phyloP scores from a whole-genome alignment of 805 yeast species.

The Saturnispora hagleri region DNA sequence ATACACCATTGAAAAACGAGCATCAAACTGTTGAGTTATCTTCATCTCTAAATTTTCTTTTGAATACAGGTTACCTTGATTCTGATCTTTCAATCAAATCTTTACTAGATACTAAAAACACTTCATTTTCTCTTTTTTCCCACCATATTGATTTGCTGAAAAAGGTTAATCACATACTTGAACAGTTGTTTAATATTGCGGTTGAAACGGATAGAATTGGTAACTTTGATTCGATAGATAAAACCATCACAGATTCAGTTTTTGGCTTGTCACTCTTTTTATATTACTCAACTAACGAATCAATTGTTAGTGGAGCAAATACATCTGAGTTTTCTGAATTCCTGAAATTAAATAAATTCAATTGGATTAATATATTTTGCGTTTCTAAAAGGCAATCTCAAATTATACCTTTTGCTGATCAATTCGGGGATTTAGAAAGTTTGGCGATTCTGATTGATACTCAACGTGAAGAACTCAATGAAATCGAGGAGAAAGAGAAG shows the following conservation, averaged over 20 bases:
- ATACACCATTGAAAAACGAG: slow-evolving; percentile 3
- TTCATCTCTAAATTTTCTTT: slow-evolving; percentile 4
- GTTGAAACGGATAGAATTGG: not conserved
- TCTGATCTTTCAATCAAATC: slow-evolving; percentile 8
- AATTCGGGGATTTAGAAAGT: slow-evolving; percentile 55
- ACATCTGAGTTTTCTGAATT: slow-evolving; percentile 10
- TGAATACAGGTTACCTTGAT: slow-evolving; percentile 8
- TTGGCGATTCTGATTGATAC: slow-evolving; percentile 47
- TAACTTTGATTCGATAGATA: not conserved
- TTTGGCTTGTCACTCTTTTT: slow-evolving; percentile 18
- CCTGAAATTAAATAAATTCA: slow-evolving; percentile 14
- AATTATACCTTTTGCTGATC: slow-evolving; percentile 56
- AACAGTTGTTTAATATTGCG: slow-evolving; percentile 3
- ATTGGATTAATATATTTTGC: slow-evolving; percentile 56
- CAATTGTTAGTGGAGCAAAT: not conserved
- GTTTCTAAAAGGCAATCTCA: slow-evolving; percentile 40
- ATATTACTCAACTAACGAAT: slow-evolving; percentile 18
- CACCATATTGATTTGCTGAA: slow-evolving; percentile 12
- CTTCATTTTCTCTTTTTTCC: slow-evolving; percentile 13
- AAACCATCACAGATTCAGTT: slow-evolving; percentile 11
- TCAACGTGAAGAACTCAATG: slow-evolving; percentile 29
- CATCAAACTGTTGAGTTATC: slow-evolving; percentile 4
- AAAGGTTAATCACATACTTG: slow-evolving; percentile 16
- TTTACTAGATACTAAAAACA: not conserved
- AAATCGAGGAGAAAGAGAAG: slow-evolving; percentile 15